phyloP scores from a whole-genome alignment of 2,329 filamentous ascomycete genomes.

The Sclerotinia glacialis region DNA sequence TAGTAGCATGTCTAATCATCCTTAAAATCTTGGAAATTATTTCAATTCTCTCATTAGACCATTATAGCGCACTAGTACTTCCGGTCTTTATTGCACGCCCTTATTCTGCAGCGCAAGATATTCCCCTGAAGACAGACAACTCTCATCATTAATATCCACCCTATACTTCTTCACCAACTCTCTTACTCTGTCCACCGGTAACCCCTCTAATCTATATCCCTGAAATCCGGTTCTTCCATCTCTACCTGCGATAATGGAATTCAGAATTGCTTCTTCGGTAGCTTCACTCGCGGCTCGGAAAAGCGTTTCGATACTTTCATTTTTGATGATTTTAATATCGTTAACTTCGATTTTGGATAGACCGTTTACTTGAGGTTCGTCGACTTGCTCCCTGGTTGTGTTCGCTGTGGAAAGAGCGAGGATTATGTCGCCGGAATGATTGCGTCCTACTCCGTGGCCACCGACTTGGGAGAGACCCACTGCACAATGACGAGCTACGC shows the following conservation, averaged over 20 bases:
- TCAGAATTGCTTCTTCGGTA: slow-evolving; percentile 65
- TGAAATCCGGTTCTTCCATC: slow-evolving; percentile 56
- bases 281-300: slow-evolving; percentile 62
- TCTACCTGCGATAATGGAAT: slow-evolving; percentile 57
- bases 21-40: not conserved
- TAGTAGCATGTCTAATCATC: not conserved
- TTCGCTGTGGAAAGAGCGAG: slow-evolving; percentile 64
- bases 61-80: not conserved
- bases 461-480: slow-evolving; percentile 59
- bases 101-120: slow-evolving; percentile 3
- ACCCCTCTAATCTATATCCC: slow-evolving; percentile 49
- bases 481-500: slow-evolving; percentile 59
- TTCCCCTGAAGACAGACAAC: not conserved
- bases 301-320: slow-evolving; percentile 58
- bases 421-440: slow-evolving; percentile 65
- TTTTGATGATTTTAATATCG: slow-evolving; percentile 51
- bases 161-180: slow-evolving; percentile 29
- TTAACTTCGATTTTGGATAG: slow-evolving; percentile 43
- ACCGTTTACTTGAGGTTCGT: slow-evolving; percentile 34
- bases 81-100: not conserved
- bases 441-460: slow-evolving; percentile 53
- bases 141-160: slow-evolving; percentile 24
- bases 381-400: slow-evolving; percentile 29
- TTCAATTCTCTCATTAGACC: not conserved
- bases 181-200: slow-evolving; percentile 44